A percentile compares a stretch with the other conserved stretches of the same genome.
These are phyloP conservation scores for Tetrahymena malaccensis DNA, from an alignment of 73 alveolate genomes.

Conservation along the genomic window DNA sequence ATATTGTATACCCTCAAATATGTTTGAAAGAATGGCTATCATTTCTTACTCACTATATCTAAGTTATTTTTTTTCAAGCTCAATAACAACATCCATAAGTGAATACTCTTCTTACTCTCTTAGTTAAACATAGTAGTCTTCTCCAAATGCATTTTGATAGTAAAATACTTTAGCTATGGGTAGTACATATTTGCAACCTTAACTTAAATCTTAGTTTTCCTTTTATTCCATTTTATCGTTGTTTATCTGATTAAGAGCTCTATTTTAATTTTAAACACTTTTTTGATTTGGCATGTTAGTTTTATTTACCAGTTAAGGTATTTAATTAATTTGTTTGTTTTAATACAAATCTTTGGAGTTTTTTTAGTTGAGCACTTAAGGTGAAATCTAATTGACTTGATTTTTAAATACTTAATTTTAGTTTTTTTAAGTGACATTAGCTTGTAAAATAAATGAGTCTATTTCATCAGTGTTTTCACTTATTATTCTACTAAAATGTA, in stretches of 20 bases:
- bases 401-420: background rate
- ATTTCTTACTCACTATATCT: background rate
- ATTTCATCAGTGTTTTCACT: background rate
- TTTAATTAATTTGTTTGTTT: too few relatives aligned
- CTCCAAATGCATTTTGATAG: background rate
- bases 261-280: too few relatives aligned
- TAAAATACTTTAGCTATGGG: background rate
- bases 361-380: background rate
- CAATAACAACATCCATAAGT: background rate
- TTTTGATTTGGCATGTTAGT: background rate
- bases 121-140: background rate
- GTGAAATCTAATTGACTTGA: background rate
- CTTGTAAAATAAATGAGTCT: background rate
- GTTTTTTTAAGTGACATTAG: background rate
- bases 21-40: background rate
- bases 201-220: background rate
- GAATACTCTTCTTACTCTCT: background rate
- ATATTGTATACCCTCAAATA: background rate
- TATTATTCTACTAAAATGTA: background rate
- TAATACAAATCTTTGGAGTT: background rate
- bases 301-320: background rate
- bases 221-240: background rate
- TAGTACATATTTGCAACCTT: background rate
- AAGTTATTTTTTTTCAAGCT: background rate
- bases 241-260: too few relatives aligned